These are phyloP conservation scores for Arthroderma uncinatum DNA, from an alignment of 2,329 filamentous ascomycete genomes.

Conservation along the genomic window DNA sequence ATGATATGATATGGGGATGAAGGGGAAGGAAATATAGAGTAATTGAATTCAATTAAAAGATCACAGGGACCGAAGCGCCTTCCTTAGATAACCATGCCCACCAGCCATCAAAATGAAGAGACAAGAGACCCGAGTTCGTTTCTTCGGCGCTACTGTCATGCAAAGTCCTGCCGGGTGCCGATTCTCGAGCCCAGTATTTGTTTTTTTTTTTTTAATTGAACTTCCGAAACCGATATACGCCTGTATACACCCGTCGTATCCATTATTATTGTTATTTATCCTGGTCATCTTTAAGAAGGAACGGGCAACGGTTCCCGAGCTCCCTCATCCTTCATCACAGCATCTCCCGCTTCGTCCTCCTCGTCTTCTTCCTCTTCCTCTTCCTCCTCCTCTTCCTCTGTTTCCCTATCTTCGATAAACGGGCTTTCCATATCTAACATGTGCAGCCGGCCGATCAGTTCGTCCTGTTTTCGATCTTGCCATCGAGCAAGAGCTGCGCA, in stretches of 20 bases:
- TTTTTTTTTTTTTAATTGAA: neutral
- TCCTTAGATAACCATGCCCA: neutral
- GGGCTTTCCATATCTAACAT: conserved; percentile 60
- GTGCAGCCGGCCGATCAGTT: conserved; percentile 68
- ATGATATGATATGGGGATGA: neutral
- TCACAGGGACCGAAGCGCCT: neutral
- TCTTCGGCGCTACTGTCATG: no score
- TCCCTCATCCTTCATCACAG: conserved; percentile 1
- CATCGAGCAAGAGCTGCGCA: conserved; percentile 78
- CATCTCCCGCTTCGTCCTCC: conserved; percentile 5
- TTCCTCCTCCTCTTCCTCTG: conserved; percentile 13
- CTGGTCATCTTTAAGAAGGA: neutral
- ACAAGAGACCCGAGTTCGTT: no score
- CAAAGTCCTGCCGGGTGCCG: no score
- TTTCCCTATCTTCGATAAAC: conserved; percentile 59
- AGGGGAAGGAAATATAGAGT: neutral
- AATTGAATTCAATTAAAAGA: neutral
- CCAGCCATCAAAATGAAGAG: neutral
- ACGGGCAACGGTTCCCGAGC: neutral
- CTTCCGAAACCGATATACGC: neutral
- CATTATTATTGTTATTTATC: neutral
- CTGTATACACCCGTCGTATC: neutral
- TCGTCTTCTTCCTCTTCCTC: conserved; percentile 12
- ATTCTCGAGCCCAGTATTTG: neutral
- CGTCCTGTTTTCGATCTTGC: conserved; percentile 71